Conservation (phyloP, 345 rosid species). For the Moricandia arvensis region DNA sequence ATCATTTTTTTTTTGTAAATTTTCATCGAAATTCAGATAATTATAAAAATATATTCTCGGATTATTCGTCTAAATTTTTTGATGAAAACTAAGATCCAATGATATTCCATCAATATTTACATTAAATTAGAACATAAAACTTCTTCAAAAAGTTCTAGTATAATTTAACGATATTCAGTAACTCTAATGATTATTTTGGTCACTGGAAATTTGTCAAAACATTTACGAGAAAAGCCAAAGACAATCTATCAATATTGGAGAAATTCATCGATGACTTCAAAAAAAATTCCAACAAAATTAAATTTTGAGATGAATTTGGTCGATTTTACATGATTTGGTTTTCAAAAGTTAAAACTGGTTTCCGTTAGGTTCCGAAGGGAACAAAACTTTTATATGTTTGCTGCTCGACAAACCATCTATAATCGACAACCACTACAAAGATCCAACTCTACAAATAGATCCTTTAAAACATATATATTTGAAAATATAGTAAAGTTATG, state of each 20-base stretch:
- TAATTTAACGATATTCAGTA: too few species aligned
- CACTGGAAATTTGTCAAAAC: too few species aligned
- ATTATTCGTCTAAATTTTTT: not conserved
- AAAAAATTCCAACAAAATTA: too few species aligned
- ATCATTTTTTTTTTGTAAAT: not conserved
- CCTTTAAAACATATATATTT: not conserved
- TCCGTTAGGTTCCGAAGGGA: too few species aligned
- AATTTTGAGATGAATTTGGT: too few species aligned
- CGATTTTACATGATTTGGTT: not conserved
- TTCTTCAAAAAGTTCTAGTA: not conserved
- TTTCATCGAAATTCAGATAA: not conserved
- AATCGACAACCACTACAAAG: too few species aligned
- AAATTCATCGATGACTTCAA: not conserved
- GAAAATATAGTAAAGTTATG: not conserved
- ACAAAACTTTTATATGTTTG: too few species aligned
- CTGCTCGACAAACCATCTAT: too few species aligned
- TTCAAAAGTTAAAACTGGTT: not conserved
- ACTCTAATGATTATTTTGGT: not conserved
- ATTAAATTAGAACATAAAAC: not conserved
- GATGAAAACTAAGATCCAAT: not conserved
- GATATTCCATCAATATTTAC: not conserved
- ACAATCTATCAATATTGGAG: not conserved
- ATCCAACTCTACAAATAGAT: not conserved
- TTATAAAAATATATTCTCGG: not conserved
- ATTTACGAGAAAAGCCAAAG: too few species aligned